Evolutionary conservation across 164 flowering plant species (phyloP).

Genomic region (Umbellularia californica): DNA sequence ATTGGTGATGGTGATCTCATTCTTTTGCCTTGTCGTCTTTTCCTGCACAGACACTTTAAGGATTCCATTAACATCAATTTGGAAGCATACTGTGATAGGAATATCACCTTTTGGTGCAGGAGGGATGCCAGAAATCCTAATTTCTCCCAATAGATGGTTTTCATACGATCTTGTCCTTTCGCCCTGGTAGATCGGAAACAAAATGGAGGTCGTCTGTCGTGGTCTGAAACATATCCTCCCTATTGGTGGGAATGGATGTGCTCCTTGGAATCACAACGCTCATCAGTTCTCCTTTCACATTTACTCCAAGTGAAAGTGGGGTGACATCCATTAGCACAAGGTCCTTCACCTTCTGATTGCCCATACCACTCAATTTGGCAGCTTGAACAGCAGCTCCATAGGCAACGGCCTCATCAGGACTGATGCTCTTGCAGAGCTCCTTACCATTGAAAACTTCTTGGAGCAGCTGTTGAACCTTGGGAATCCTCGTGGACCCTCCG

Average conservation of each 20-base stretch:
- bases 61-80: constrained; percentile 56
- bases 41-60: constrained; percentile 60
- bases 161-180: constrained; percentile 53
- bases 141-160: constrained; percentile 51
- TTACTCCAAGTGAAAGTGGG: constrained; percentile 50
- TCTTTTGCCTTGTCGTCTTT: constrained; percentile 52
- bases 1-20: constrained; percentile 16
- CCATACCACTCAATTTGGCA: no score
- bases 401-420: constrained; percentile 64
- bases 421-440: constrained; percentile 31
- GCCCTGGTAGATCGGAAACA: constrained; percentile 55
- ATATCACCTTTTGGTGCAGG: no score
- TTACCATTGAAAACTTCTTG: no score
- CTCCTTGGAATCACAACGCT: no score
- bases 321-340: constrained; percentile 40
- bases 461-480: no score
- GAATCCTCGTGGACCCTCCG: no score
- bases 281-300: no score
- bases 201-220: constrained; percentile 47
- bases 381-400: constrained; percentile 6
- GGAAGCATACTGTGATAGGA: constrained; percentile 41
- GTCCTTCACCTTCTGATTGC: no score
- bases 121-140: constrained; percentile 26
- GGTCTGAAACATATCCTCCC: constrained; percentile 40
- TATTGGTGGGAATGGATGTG: constrained; percentile 38